phyloP scores from a whole-genome alignment of 306 rosid species.

The Sicyos edulis region DNA sequence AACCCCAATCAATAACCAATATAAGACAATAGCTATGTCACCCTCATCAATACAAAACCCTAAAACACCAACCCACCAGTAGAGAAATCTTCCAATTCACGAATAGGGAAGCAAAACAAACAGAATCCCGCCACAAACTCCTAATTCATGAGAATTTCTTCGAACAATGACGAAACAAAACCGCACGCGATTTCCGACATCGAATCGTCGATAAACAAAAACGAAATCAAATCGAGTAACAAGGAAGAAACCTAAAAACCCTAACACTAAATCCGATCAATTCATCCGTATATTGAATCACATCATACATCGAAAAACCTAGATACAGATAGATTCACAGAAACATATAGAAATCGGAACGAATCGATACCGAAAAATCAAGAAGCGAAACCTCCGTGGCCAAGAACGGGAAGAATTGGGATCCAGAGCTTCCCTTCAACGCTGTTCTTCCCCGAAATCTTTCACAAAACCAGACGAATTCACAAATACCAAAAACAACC shows the following conservation, averaged over 20 bases:
- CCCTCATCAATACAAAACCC: conserved; percentile 4
- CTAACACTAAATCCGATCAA: background rate
- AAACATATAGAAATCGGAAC: conserved; percentile 2
- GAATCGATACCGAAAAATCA: conserved; percentile 50
- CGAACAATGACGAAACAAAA: background rate
- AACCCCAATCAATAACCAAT: background rate
- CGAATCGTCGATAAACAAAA: background rate
- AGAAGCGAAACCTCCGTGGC: conserved; percentile 88
- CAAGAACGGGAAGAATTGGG: conserved; percentile 83
- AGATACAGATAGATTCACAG: background rate
- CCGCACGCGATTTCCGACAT: background rate
- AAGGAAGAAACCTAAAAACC: background rate
- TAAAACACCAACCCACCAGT: background rate
- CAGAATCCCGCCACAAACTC: background rate
- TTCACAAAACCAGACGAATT: conserved; percentile 8
- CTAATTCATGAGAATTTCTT: background rate
- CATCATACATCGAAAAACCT: conserved; percentile 27
- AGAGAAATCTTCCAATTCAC: background rate
- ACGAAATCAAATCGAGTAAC: background rate
- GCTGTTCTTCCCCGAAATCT: conserved; percentile 11
- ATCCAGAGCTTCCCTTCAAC: conserved; percentile 61
- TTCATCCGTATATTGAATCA: background rate
- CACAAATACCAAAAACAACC: conserved; percentile 7
- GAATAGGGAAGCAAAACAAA: background rate
- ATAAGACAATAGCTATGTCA: background rate